Evolutionary conservation across 2,329 filamentous ascomycete genomes (phyloP).

Genomic region (Penicillium sp.): DNA sequence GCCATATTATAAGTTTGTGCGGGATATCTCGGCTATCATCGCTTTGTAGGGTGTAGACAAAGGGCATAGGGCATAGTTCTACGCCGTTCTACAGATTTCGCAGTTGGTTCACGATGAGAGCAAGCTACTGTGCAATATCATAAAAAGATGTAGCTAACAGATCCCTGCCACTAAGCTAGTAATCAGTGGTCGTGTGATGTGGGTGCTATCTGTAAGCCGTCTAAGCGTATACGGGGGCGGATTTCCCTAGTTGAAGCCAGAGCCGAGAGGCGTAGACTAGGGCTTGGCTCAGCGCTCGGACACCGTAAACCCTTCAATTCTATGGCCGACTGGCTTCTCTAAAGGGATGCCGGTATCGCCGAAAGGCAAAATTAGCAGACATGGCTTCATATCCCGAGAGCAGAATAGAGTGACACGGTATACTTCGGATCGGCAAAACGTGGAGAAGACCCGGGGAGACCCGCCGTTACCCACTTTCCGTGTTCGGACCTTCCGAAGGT

Average conservation of each 20-base stretch:
- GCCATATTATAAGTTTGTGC: neutral
- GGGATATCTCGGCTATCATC: neutral
- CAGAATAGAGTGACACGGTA: neutral
- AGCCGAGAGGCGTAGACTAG: neutral
- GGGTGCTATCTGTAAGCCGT: slow-evolving; percentile 1
- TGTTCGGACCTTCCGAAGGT: neutral
- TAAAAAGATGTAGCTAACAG: neutral
- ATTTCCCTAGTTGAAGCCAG: neutral
- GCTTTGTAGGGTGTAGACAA: neutral
- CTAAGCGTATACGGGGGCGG: neutral
- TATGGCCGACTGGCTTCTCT: neutral
- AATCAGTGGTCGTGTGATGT: neutral
- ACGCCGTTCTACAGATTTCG: neutral
- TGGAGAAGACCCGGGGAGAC: neutral
- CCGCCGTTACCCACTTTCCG: neutral
- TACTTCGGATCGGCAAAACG: neutral
- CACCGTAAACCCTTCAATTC: neutral
- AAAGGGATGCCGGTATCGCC: neutral
- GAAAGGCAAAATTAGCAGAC: neutral
- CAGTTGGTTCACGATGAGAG: neutral
- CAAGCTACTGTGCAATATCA: neutral
- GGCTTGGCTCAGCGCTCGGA: neutral
- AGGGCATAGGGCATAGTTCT: neutral
- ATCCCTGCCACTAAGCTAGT: neutral
- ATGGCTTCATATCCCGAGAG: neutral